Evolutionary conservation across 257 asterid genomes (phyloP).

Genomic region (Nicotiana tabacum): DNA sequence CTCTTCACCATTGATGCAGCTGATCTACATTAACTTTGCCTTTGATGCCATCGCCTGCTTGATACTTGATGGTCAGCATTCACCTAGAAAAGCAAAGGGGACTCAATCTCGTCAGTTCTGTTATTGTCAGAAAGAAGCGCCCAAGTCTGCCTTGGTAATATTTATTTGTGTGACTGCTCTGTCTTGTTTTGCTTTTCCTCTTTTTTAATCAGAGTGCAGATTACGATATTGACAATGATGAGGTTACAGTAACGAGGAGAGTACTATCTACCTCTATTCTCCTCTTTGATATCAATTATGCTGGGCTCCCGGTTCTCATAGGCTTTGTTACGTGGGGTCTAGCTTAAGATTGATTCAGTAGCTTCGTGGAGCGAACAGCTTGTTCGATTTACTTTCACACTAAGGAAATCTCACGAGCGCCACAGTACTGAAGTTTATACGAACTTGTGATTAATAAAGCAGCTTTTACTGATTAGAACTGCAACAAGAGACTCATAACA

Average conservation of each 20-base stretch:
- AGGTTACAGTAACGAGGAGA: not conserved
- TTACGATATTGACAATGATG: not conserved
- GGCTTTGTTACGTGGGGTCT: not conserved
- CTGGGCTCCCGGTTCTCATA: not conserved
- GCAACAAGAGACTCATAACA: too few relatives aligned
- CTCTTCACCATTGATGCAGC: not conserved
- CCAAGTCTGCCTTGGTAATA: not conserved
- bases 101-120: not conserved
- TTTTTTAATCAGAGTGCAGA: not conserved
- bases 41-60: not conserved
- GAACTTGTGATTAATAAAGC: too few relatives aligned
- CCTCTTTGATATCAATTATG: not conserved
- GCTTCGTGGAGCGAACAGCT: not conserved
- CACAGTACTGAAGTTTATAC: too few relatives aligned
- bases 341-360: not conserved
- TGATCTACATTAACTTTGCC: not conserved
- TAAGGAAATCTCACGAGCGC: too few relatives aligned
- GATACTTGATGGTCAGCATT: too few relatives aligned
- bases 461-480: too few relatives aligned
- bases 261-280: too few relatives aligned
- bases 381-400: too few relatives aligned
- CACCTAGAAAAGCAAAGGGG: not conserved
- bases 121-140: not conserved
- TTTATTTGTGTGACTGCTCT: not conserved
- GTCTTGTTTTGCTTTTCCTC: not conserved